A percentile compares a stretch with the other conserved stretches of the same genome.
phyloP scores from a whole-genome alignment of 371 early-diverging fungal species.

The Lichtheimia ornata region DNA sequence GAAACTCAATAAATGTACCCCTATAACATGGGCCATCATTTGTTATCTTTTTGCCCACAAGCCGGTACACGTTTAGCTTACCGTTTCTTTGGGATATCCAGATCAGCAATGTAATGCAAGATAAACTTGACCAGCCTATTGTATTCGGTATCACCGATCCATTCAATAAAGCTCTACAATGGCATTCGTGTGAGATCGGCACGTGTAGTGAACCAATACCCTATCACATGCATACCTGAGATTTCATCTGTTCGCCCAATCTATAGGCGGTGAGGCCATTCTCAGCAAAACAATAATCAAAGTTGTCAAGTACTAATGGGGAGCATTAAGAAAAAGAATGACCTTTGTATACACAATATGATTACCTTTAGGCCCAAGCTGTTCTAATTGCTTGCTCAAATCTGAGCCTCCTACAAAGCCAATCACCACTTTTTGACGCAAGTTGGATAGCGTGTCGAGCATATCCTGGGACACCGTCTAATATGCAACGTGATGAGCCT shows the following conservation, averaged over 20 bases:
- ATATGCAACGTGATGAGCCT: not conserved
- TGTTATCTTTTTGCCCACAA: not conserved
- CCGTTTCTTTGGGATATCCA: conserved; percentile 97
- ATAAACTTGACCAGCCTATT: conserved; percentile 92
- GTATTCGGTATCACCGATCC: conserved; percentile 96
- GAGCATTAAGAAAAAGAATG: too few relatives aligned
- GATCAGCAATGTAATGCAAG: conserved; percentile 92
- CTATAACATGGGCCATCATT: conserved; percentile 33
- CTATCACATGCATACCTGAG: conserved; percentile 59
- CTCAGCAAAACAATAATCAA: conserved; percentile 99
- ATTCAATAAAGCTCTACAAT: conserved; percentile 87
- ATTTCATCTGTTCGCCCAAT: conserved; percentile 71
- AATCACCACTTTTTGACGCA: conserved; percentile 90
- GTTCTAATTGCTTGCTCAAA: conserved; percentile 97
- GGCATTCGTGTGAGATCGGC: conserved; percentile 7
- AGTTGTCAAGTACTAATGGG: conserved; percentile 68
- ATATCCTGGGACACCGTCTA: conserved; percentile 79
- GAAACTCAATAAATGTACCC: conserved; percentile 99
- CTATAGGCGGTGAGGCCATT: conserved; percentile 98
- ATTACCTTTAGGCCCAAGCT: conserved; percentile 88
- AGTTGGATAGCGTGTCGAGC: conserved; percentile 73
- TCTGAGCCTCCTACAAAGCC: conserved; percentile 99
- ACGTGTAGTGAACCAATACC: not conserved
- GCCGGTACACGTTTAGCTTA: conserved; percentile 27
- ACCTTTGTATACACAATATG: too few relatives aligned